A percentile compares a stretch with the other conserved stretches of the same genome.
These are phyloP conservation scores for Cordyceps cateniannulata DNA, from an alignment of 2,329 filamentous ascomycete species.

Conservation along the genomic window DNA sequence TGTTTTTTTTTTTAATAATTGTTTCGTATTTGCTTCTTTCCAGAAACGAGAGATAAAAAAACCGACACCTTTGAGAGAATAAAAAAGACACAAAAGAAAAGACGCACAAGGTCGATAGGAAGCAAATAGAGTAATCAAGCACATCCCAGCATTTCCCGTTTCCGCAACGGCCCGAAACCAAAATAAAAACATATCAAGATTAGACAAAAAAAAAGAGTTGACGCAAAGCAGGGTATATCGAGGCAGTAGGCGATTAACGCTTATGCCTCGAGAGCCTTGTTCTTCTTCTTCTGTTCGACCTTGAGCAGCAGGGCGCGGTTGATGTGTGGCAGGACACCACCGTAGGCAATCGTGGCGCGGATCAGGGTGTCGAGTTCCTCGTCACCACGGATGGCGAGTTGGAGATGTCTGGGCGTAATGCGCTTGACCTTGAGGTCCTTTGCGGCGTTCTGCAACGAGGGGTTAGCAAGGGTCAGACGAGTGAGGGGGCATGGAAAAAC, in stretches of 20 bases:
- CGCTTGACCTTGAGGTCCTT: conserved; percentile 99
- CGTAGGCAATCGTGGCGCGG: conserved; percentile 94
- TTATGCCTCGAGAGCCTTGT: conserved; percentile 44
- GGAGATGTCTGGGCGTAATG: conserved; percentile 94
- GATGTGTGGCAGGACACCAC: conserved; percentile 97
- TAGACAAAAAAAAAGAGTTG: conserved; percentile 8
- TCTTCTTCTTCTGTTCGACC: conserved; percentile 97
- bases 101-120: neutral
- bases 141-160: conserved; percentile 13
- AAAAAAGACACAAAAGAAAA: neutral
- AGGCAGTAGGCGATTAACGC: neutral
- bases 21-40: neutral
- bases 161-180: conserved; percentile 6
- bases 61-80: neutral
- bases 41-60: neutral
- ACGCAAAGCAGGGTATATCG: conserved; percentile 9
- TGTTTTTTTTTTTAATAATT: neutral
- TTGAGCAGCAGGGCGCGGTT: conserved; percentile 93
- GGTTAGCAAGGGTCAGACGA: conserved; percentile 17
- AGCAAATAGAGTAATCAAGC: conserved; percentile 4
- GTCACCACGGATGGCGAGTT: conserved; percentile 96
- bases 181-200: neutral
- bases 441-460: conserved; percentile 66
- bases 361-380: conserved; percentile 98
- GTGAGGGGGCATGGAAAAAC: conserved; percentile 30